phyloP scores from a whole-genome alignment of 177 flowering plant genomes.

The Tripterygium wilfordii region DNA sequence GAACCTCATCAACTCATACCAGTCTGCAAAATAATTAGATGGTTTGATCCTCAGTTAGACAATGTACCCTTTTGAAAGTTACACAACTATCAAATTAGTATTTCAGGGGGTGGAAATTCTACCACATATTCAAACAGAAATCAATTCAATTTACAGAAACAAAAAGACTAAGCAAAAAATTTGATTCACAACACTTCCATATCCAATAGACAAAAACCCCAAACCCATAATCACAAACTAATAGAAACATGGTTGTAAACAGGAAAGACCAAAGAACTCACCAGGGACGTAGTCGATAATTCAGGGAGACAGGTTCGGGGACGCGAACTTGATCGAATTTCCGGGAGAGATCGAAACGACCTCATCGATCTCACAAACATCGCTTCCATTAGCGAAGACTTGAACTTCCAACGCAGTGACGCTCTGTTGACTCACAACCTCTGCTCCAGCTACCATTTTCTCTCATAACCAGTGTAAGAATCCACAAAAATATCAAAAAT shows the following conservation, averaged over 20 bases:
- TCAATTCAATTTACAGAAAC: no score
- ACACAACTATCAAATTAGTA: no score
- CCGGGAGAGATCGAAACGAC: conserved; percentile 7
- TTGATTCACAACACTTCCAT: no score
- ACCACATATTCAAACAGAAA: no score
- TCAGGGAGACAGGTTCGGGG: conserved; percentile 16
- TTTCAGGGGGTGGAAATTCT: no score
- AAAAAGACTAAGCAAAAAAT: no score
- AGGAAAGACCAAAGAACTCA: conserved; percentile 8
- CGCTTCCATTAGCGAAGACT: conserved; percentile 7
- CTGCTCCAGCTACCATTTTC: conserved; percentile 48
- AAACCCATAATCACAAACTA: neutral
- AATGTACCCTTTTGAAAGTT: no score
- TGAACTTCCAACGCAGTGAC: conserved; percentile 28
- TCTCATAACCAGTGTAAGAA: no score
- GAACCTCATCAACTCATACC: no score
- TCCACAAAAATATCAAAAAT: no score
- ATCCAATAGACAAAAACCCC: neutral
- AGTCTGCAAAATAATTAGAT: no score
- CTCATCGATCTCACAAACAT: conserved; percentile 14
- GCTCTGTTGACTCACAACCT: conserved; percentile 31
- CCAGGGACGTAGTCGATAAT: conserved; percentile 12
- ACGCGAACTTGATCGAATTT: conserved; percentile 8
- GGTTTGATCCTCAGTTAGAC: no score
- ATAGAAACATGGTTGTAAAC: neutral